Base-by-base conservation (phyloP, 2,329 filamentous ascomycete genomes). In the Fusarium begoniae region DNA sequence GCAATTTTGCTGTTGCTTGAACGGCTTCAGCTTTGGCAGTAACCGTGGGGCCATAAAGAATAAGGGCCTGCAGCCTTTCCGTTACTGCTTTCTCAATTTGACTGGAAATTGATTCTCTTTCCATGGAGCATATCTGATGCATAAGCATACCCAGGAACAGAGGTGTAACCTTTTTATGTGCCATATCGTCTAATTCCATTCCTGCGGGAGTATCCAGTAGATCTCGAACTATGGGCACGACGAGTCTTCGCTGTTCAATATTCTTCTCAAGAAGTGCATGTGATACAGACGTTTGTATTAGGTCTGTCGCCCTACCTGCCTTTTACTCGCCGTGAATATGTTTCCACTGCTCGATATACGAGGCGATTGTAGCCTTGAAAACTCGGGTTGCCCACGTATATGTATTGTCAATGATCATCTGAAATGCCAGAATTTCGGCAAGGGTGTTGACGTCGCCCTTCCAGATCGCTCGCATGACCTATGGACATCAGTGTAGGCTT, bases 401-500 rank as follows among this genome's bases (percentile, higher is more conserved):
- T 10, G 63, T 58, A 24, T 77, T 78, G n/a, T 76, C 75, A n/a
- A 78, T 53, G 11, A 78, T 69, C 15, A 71, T 48, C 20, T 64
- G 35, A 37, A 78, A 59, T 17, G 66, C 60, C 18, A 72, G 7
- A 14, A 70, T 48, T 24, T 77, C 70, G 8, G 20, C 9, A 3
- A 66, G 12, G 6, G 44, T 62, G 12, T 43, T 62, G 47, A 77
- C 44, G 13, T 75, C 55, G 8, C 74, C 74, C 28, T 72, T 32
- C 75, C 75, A 77, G 12, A 76, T 69, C 12, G 44, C 50, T n/a
- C 62, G 47, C 71, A 76, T 77, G 2, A 76, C 15, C 75, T 75
- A 22, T 38, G 3, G 2, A 17, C 5, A 26, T 38, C n/a, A 28
- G 50, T 37, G 8, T 53, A 38, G 6, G 18, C 6, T 26, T 37